Base-by-base conservation (phyloP, 495 filamentous ascomycete genomes). In the Filosporella fistucella region DNA sequence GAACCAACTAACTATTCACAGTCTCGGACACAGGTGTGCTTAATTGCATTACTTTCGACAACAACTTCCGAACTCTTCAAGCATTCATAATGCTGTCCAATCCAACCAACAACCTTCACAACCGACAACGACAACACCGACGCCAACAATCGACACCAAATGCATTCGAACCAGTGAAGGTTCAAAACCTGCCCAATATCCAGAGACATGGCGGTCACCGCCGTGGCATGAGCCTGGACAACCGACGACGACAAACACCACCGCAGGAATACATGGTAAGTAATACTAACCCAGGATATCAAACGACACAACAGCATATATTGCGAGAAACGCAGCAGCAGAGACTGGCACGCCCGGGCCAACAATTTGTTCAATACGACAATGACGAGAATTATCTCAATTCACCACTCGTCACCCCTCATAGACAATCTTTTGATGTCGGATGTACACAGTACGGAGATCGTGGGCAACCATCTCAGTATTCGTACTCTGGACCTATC, bases 71-170 rank as follows among this genome's bases (percentile, higher is more conserved):
- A 77, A 77, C 76, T 81, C 78, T 47, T 68, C 77, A 68, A 72
- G 74, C 75, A 72, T 68, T 67, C 65, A 77, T 69, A 64, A 91
- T 93, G 88, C 78, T 90, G 79, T 85, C 86, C 63, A 80, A 85
- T 69, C 75, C 79, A 54, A 69, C 69, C 45, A 78, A 73, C 64
- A 79, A 67, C 69, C 72, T 85, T 67, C 80, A 86, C 54, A 69
- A 73, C 57, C 84, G 82, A 66, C 80, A 80, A 60, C 78, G 80
- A 63, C 80, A 79, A 71, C 88, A 95, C 68, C 80, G 87, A 62
- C 86, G 89, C 64, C 89, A 91, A 71, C 84, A 89, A 60, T 95
- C 89, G 58, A 93, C 88, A 59, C 89, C 89, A 47, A 77, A 78
- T 48, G 76, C 74, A 55, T 85, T 84, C 66, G 84, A 88, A 61